Conservation (phyloP, 768 basidiomycete genomes). For the Russula foetens region DNA sequence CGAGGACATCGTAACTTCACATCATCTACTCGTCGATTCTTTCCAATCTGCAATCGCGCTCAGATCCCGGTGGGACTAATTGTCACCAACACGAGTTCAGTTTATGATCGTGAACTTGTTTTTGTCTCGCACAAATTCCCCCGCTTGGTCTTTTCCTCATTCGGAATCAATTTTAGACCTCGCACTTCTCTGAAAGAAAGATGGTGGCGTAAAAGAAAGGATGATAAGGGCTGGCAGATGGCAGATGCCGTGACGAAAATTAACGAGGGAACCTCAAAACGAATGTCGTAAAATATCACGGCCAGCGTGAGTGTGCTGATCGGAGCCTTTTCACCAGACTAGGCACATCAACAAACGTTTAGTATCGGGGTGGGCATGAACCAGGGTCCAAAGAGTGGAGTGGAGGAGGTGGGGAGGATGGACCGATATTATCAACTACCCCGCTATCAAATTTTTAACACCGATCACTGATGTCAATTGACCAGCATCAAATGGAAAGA, state of each 20-base stretch:
- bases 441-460: not conserved
- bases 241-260: not conserved
- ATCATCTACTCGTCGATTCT: too few species aligned
- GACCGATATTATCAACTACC: not conserved
- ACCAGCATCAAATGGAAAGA: not conserved
- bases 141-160: not conserved
- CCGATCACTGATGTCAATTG: not conserved
- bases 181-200: not conserved
- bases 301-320: not conserved
- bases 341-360: not conserved
- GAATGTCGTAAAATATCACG: too few species aligned
- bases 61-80: not conserved
- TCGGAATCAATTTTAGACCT: not conserved
- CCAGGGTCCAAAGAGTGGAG: not conserved
- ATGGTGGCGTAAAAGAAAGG: conserved; percentile 3
- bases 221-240: not conserved
- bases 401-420: not conserved
- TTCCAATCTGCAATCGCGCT: not conserved
- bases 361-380: too few species aligned
- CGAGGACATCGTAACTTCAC: not conserved
- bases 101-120: too few species aligned
- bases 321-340: not conserved
- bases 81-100: too few species aligned
- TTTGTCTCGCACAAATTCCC: not conserved
- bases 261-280: not conserved